Evolutionary conservation across 495 filamentous ascomycete species (phyloP), one percentile per base, ranked within the genome.

Genomic region (Rhypophila decipiens): DNA sequence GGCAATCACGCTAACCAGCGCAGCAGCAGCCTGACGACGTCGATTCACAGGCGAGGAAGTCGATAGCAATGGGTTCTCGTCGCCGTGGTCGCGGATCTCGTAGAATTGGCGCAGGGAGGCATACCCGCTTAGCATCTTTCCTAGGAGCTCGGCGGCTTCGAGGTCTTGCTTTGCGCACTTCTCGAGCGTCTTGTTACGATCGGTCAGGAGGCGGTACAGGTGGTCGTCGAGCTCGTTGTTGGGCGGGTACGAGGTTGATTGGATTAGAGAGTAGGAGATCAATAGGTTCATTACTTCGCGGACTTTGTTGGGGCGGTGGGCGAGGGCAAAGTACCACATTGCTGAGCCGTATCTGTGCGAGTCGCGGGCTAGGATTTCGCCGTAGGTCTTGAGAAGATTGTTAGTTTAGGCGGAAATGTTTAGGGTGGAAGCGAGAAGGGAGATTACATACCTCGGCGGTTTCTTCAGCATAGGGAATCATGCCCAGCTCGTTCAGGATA

Each of bases 81-180:
- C n/a, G 4, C 15, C 44, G 50, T 50, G 31, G 52, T 96, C 90
- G 39, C 90, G 81, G 33, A 88, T 77, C 53, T 90, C 84, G 63
- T 94, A 96, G 67, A 90, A 95, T 52, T 83, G 83, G 13, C 90
- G 80, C 5, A 96, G 71, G 1, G 85, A 90, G 27, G 88, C 90
- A 56, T 95, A 96, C 27, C 90, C 90, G 59, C 84, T 89, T n/a
- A 95, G 77, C 59, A 88, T 82, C 49, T 79, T 84, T 40, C 87
- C 85, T 2, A 96, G 72, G 9, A 93, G 79, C 46, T 81, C 74
- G 19, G 90, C 90, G 9, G 87, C 89, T 54, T 88, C 84, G 29
- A 78, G 68, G 60, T 95, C 88, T 15, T 77, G 65, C 23, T 72
- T 67, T 1, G 84, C 82, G 40, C 87, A 76, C 13, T 76, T 63